Conservation (phyloP, 1,139 yeast species). For the Protomyces inouyei region DNA sequence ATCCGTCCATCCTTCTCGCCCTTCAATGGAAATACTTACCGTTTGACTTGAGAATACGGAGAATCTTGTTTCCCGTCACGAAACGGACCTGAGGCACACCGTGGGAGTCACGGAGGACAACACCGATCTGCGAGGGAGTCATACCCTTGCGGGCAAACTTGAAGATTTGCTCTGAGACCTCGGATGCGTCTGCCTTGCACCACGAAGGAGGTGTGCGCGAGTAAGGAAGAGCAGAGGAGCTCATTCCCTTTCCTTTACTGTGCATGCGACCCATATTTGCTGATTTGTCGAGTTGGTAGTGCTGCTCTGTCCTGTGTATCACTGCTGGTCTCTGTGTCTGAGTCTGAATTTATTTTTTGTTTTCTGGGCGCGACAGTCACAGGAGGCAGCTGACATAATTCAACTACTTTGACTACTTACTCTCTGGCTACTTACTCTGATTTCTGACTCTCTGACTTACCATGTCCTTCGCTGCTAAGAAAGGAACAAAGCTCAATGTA, state of each 20-base stretch:
- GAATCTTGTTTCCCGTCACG: slow-evolving; percentile 91
- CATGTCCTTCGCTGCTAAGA: slow-evolving; percentile 6
- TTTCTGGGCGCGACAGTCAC: not conserved
- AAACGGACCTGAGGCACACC: slow-evolving; percentile 98
- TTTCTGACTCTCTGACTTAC: not conserved
- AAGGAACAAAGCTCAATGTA: slow-evolving; percentile 20
- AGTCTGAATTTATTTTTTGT: not conserved
- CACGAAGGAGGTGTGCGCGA: slow-evolving; percentile 98
- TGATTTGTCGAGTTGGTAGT: not conserved
- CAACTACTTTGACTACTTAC: not conserved
- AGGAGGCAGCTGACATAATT: not conserved
- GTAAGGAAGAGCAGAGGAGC: slow-evolving; percentile 98
- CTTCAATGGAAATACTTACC: slow-evolving; percentile 50
- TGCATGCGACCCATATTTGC: slow-evolving; percentile 49
- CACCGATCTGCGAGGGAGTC: slow-evolving; percentile 99
- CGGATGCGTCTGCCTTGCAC: slow-evolving; percentile 96
- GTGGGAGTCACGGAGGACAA: slow-evolving; percentile 98
- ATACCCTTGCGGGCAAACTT: slow-evolving; percentile 99
- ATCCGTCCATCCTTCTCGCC: not conserved
- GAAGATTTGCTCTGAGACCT: slow-evolving; percentile 96
- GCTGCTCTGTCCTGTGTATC: not conserved
- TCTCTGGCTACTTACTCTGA: not conserved
- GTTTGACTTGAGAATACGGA: slow-evolving; percentile 97
- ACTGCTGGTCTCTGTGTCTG: not conserved
- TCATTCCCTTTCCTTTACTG: slow-evolving; percentile 93